Evolutionary conservation across 257 asterid genomes (phyloP).

Genomic region (Cynanchum wilfordii): DNA sequence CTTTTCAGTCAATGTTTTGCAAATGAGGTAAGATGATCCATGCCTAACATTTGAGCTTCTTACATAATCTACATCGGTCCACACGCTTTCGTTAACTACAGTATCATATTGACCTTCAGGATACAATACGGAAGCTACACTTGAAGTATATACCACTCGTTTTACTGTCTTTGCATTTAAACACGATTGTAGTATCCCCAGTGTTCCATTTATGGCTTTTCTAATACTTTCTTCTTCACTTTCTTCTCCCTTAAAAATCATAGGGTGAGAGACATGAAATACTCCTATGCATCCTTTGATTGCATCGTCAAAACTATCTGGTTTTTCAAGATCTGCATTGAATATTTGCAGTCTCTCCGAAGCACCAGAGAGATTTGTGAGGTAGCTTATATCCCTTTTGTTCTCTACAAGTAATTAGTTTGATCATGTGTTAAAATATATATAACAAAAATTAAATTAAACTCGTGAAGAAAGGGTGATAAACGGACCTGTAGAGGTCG

Average conservation of each 20-base stretch:
- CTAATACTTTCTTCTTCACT: constrained; percentile 35
- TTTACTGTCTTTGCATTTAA: constrained; percentile 47
- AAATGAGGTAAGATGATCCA: constrained; percentile 10
- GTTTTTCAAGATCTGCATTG: too few relatives aligned
- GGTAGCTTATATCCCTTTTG: too few relatives aligned
- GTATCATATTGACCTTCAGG: constrained; percentile 5
- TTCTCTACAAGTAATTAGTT: too few relatives aligned
- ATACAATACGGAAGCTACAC: constrained; percentile 19
- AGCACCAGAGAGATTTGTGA: too few relatives aligned
- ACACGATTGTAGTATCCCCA: constrained; percentile 41
- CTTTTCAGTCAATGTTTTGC: constrained; percentile 48
- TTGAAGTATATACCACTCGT: constrained; percentile 45
- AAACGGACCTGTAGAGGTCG: not conserved
- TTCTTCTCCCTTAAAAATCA: constrained; percentile 43
- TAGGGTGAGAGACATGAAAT: constrained; percentile 45
- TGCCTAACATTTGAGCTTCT: constrained; percentile 3
- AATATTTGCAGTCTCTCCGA: too few relatives aligned
- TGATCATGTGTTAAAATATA: too few relatives aligned
- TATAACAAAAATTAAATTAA: too few relatives aligned
- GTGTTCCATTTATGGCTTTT: constrained; percentile 26
- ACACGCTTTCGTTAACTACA: constrained; percentile 33
- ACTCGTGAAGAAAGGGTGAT: too few relatives aligned
- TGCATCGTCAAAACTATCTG: constrained; percentile 12
- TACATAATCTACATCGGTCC: constrained; percentile 39
- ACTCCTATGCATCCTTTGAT: constrained; percentile 21